These are phyloP conservation scores for Salix dunnii DNA, from an alignment of 345 rosid species.

Conservation along the genomic window DNA sequence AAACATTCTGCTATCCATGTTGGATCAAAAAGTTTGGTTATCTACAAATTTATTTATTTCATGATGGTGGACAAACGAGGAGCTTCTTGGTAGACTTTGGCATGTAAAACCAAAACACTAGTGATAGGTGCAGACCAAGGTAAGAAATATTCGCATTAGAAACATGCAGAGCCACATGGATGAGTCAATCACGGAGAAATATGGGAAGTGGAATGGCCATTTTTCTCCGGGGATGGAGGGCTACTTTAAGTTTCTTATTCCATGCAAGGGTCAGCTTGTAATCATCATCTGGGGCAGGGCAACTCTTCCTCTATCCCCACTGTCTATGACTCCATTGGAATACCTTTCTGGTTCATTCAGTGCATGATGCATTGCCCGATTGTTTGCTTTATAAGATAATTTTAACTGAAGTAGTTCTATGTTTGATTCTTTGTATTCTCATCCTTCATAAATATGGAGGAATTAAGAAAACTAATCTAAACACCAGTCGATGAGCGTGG, in stretches of 20 bases:
- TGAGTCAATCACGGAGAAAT: slow-evolving; percentile 22
- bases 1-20: not conserved
- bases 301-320: not conserved
- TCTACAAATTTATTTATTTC: not conserved
- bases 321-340: not conserved
- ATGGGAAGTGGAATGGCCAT: not conserved
- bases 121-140: slow-evolving; percentile 13
- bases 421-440: not conserved
- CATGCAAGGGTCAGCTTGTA: not conserved
- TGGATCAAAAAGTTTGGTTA: not conserved
- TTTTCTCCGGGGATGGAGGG: not conserved
- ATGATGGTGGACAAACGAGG: not conserved
- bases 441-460: not conserved
- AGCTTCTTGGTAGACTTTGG: not conserved
- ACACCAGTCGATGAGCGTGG: too few relatives aligned
- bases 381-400: not conserved
- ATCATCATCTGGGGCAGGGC: not conserved
- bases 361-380: not conserved
- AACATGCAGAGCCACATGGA: not conserved
- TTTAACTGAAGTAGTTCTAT: not conserved
- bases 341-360: not conserved
- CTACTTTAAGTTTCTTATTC: not conserved
- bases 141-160: not conserved
- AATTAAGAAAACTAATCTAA: too few relatives aligned
- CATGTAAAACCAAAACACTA: not conserved